Conservation (phyloP, 2,329 filamentous ascomycete genomes). For the Trichoderma lentiforme region DNA sequence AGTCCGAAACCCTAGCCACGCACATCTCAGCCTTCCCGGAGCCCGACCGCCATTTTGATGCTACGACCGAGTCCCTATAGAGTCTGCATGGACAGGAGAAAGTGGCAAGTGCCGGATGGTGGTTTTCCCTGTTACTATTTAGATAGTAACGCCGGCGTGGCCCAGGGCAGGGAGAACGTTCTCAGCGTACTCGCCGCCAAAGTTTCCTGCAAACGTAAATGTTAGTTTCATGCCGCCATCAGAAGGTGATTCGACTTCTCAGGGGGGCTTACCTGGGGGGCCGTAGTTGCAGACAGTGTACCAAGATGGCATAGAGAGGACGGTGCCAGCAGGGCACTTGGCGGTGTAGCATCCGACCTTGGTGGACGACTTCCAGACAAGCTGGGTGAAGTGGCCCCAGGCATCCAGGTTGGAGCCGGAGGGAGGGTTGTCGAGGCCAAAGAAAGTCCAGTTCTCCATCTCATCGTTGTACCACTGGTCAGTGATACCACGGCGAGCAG, state of each 20-base stretch:
- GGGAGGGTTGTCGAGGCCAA: constrained; percentile 55
- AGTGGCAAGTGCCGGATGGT: constrained; percentile 11
- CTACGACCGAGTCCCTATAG: constrained; percentile 11
- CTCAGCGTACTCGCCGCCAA: constrained; percentile 45
- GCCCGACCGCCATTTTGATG: background rate
- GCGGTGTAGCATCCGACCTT: constrained; percentile 60
- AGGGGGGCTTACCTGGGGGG: constrained; percentile 58
- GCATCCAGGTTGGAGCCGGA: constrained; percentile 58
- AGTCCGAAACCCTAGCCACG: constrained; percentile 19
- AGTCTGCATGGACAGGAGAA: constrained; percentile 16
- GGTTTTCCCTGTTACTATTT: constrained; percentile 18
- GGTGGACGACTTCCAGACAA: constrained; percentile 40
- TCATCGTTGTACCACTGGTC: constrained; percentile 90
- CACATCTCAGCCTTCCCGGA: constrained; percentile 21
- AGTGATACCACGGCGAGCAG: constrained; percentile 66
- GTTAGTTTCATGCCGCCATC: background rate
- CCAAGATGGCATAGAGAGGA: constrained; percentile 53
- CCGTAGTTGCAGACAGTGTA: constrained; percentile 90
- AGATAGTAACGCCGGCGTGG: constrained; percentile 26
- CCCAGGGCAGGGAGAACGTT: constrained; percentile 47
- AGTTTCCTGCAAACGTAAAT: constrained; percentile 43
- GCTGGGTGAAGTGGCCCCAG: constrained; percentile 57
- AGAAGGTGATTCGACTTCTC: background rate
- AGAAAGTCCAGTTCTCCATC: constrained; percentile 56
- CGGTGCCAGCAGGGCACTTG: constrained; percentile 56